Percentiles rank a stretch among this genome's conserved stretches.
Conservation (phyloP, 1,284 basidiomycete species). For the Moesziomyces aphidis region DNA sequence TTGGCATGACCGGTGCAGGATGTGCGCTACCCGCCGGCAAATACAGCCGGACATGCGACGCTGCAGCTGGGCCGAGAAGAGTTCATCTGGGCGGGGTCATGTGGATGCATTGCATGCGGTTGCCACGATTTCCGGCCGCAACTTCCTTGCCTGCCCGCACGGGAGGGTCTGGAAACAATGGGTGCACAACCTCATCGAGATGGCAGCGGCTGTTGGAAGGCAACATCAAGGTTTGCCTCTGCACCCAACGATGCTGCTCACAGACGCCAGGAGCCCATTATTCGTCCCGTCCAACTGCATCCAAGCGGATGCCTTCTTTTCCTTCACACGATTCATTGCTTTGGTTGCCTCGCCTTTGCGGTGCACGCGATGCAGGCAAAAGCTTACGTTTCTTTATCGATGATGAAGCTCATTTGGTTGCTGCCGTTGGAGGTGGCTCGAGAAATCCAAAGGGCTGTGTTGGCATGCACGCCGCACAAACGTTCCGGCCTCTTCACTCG, state of each 20-base stretch:
- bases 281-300: no score
- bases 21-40: not conserved
- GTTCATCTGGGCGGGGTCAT: not conserved
- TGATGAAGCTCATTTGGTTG: not conserved
- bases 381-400: no score
- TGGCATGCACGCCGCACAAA: not conserved
- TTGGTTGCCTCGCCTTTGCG: no score
- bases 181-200: not conserved
- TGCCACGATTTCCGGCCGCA: slow-evolving; percentile 1
- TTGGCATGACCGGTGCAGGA: not conserved
- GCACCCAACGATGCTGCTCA: no score
- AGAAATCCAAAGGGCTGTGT: not conserved
- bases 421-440: not conserved
- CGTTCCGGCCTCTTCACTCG: not conserved
- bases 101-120: not conserved
- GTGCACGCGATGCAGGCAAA: no score
- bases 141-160: not conserved
- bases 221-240: slow-evolving; percentile 34
- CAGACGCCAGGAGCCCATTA: no score
- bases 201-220: slow-evolving; percentile 10
- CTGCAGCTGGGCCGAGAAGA: not conserved
- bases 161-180: not conserved
- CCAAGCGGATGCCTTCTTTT: no score
- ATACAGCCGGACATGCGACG: not conserved
- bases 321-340: no score